Conservation (phyloP, 257 asterid genomes). For the Scutellaria galericulata region DNA sequence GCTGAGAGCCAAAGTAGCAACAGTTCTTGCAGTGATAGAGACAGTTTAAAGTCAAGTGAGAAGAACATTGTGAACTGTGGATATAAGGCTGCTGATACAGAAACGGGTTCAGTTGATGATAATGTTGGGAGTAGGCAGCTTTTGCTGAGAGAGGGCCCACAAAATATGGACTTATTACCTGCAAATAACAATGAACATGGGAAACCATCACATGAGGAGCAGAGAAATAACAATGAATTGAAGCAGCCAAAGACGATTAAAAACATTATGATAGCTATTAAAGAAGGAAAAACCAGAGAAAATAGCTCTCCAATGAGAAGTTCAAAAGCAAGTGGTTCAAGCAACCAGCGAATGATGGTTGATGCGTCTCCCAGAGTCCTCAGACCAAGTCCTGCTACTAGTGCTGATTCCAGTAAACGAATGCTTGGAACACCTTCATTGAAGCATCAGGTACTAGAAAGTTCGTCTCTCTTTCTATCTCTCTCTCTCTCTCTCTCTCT, state of each 20-base stretch:
- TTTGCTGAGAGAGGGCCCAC: conserved; percentile 42
- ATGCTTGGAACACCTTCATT: conserved; percentile 54
- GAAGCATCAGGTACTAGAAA: conserved; percentile 73
- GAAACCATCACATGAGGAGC: conserved; percentile 45
- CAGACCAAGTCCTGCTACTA: conserved; percentile 43
- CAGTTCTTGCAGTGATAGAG: conserved; percentile 94
- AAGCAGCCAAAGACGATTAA: conserved; percentile 76
- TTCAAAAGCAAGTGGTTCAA: conserved; percentile 42
- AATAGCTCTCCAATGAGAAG: conserved; percentile 83
- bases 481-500: conserved; percentile 1
- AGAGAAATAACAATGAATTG: conserved; percentile 41
- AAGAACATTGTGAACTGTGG: conserved; percentile 49
- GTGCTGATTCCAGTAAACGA: conserved; percentile 54
- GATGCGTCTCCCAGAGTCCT: conserved; percentile 70
- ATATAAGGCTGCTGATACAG: conserved; percentile 46
- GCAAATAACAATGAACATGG: conserved; percentile 41
- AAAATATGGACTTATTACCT: conserved; percentile 37
- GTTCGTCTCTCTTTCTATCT: background rate
- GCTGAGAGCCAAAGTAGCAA: conserved; percentile 92
- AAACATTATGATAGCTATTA: conserved; percentile 79
- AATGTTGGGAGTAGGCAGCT: conserved; percentile 42
- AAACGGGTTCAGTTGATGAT: conserved; percentile 50
- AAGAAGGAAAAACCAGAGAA: conserved; percentile 85
- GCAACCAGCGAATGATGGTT: conserved; percentile 45
- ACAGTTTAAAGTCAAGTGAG: conserved; percentile 65